These are phyloP conservation scores for Rhypophila decipiens DNA, from an alignment of 495 filamentous ascomycete genomes.

Conservation along the genomic window DNA sequence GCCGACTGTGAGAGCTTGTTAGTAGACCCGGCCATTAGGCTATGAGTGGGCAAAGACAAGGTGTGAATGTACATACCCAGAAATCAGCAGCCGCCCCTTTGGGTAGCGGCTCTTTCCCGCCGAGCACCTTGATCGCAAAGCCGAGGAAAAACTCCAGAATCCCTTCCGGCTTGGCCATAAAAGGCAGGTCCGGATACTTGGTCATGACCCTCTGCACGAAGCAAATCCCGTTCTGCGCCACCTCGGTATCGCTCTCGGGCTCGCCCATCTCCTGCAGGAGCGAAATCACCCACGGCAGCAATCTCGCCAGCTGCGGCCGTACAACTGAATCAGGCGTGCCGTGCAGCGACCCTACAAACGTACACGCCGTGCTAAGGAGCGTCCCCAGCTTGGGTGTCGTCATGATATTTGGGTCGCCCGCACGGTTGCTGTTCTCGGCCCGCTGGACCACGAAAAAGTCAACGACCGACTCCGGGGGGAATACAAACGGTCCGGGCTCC, in stretches of 20 bases:
- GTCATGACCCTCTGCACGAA: conserved; percentile 61
- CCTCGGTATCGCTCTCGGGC: conserved; percentile 67
- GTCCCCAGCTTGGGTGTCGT: conserved; percentile 66
- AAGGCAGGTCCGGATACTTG: conserved; percentile 54
- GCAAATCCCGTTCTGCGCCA: conserved; percentile 69
- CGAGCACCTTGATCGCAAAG: conserved; percentile 68
- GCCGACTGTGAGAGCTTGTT: conserved; percentile 25
- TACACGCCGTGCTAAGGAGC: conserved; percentile 71
- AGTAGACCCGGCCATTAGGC: not conserved
- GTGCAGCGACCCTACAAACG: conserved; percentile 63
- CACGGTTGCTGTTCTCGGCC: conserved; percentile 35
- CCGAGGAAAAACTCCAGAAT: conserved; percentile 64
- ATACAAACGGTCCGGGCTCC: conserved; percentile 68
- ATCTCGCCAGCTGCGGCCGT: conserved; percentile 40
- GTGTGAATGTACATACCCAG: conserved; percentile 53
- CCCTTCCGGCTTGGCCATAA: conserved; percentile 40
- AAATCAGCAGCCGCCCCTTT: conserved; percentile 74
- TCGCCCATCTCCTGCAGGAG: conserved; percentile 56
- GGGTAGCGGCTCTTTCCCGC: conserved; percentile 68
- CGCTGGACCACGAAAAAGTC: conserved; percentile 62
- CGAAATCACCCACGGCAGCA: conserved; percentile 60
- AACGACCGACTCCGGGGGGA: conserved; percentile 63
- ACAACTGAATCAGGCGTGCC: conserved; percentile 35
- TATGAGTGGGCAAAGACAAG: conserved; percentile 3
- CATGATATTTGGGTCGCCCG: too few species aligned